These are phyloP conservation scores for Rhododendron griersonianum DNA, from an alignment of 148 eudicot genomes.

Conservation along the genomic window DNA sequence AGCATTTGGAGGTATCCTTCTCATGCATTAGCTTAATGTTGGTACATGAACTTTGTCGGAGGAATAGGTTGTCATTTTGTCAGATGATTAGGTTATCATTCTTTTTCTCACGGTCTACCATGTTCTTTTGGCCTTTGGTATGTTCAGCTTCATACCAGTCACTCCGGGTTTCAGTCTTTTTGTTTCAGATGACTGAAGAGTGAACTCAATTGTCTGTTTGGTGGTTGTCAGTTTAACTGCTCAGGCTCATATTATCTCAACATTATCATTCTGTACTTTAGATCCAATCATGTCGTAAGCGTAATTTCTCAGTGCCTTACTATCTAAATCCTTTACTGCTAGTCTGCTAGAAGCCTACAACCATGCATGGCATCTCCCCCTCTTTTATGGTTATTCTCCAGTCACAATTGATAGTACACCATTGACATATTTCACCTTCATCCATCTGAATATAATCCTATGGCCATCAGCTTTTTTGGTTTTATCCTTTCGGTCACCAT, in stretches of 20 bases:
- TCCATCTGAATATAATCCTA: neutral
- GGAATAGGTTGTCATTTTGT: neutral
- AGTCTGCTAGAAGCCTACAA: too few relatives aligned
- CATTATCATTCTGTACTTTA: too few relatives aligned
- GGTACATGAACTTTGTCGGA: too few relatives aligned
- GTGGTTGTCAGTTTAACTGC: neutral
- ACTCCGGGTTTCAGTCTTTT: neutral
- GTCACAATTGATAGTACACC: too few relatives aligned
- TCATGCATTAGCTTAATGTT: too few relatives aligned
- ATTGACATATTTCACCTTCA: neutral
- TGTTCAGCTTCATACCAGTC: neutral
- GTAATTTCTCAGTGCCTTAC: too few relatives aligned
- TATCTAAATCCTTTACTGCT: too few relatives aligned
- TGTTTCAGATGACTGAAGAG: neutral
- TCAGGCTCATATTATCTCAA: neutral
- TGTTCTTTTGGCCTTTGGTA: neutral
- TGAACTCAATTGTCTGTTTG: neutral
- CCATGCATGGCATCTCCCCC: neutral
- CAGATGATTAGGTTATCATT: neutral
- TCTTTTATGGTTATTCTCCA: neutral
- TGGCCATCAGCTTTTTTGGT: neutral
- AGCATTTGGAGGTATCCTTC: neutral
- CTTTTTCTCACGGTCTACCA: neutral
- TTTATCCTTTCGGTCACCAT: neutral
- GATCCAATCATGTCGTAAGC: too few relatives aligned